phyloP scores from a whole-genome alignment of 2,329 filamentous ascomycete species.

The Escovopsis sp. region DNA sequence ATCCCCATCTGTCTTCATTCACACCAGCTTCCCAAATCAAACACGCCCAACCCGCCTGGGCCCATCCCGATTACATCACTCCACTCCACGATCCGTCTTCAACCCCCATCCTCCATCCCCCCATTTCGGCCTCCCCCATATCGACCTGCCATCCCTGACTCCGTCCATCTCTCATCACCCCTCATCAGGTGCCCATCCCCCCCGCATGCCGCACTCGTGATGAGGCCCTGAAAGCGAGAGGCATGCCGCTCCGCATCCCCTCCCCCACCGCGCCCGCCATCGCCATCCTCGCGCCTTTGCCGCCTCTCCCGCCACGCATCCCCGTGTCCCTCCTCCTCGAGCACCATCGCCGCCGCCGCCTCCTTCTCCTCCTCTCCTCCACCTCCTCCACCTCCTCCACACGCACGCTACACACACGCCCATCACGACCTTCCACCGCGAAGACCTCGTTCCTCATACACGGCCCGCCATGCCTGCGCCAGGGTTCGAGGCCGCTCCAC shows the following conservation, averaged over 20 bases:
- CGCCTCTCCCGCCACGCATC: neutral
- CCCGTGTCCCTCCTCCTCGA: constrained; percentile 1
- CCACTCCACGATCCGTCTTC: constrained; percentile 1
- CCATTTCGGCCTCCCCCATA: constrained; percentile 16
- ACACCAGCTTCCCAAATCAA: too few relatives aligned
- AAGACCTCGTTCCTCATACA: too few relatives aligned
- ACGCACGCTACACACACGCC: too few relatives aligned
- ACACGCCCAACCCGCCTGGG: too few relatives aligned
- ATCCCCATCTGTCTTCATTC: too few relatives aligned
- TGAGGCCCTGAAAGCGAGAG: constrained; percentile 32
- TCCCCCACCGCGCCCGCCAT: constrained; percentile 14
- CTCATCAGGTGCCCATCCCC: neutral
- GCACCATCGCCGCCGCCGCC: neutral
- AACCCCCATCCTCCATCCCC: neutral
- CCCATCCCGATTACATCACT: neutral
- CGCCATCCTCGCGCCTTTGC: constrained; percentile 4
- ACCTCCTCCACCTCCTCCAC: neutral
- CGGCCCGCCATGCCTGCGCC: too few relatives aligned
- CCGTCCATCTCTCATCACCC: neutral
- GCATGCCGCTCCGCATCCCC: constrained; percentile 39
- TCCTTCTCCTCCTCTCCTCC: neutral
- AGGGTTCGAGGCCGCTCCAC: too few relatives aligned
- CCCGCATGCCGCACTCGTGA: constrained; percentile 20
- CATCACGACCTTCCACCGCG: too few relatives aligned
- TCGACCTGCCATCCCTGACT: constrained; percentile 2